These are phyloP conservation scores for Schizophyllum commune DNA, from an alignment of 1,284 basidiomycete genomes.

Conservation along the genomic window DNA sequence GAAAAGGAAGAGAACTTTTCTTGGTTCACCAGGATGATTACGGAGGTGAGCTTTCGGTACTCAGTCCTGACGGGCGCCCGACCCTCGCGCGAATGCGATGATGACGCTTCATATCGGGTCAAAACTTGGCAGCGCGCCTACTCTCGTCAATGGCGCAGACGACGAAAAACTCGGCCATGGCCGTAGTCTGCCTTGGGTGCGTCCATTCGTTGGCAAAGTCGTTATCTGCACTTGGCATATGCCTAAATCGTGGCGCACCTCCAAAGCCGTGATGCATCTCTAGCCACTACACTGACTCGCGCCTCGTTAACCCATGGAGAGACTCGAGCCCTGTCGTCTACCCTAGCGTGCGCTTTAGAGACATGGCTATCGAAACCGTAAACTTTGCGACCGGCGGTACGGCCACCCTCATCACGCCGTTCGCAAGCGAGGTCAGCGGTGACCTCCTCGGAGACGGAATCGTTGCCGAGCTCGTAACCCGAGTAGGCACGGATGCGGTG, in stretches of 20 bases:
- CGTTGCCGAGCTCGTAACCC: background rate
- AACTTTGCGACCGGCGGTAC: background rate
- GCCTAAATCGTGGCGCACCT: too few species aligned
- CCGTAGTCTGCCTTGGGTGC: background rate
- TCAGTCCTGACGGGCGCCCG: too few species aligned
- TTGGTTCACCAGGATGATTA: background rate
- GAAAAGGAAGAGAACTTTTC: background rate
- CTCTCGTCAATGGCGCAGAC: background rate
- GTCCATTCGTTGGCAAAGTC: too few species aligned
- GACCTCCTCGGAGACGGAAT: background rate
- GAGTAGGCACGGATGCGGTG: background rate
- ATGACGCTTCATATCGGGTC: background rate
- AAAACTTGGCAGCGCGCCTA: background rate
- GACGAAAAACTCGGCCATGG: background rate
- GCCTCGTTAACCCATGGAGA: background rate
- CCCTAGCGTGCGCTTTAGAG: background rate
- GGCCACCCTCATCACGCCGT: background rate
- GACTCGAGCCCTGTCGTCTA: background rate
- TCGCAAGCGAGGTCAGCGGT: background rate
- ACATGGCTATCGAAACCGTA: background rate
- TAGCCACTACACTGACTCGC: too few species aligned
- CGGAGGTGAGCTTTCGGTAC: background rate
- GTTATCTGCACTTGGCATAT: too few species aligned
- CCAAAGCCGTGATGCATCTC: too few species aligned
- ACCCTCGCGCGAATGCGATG: background rate